Percentiles rank a stretch among this genome's conserved stretches.
Evolutionary conservation across 2,329 filamentous ascomycete genomes (phyloP).

Genomic region (Exophiala sp.): DNA sequence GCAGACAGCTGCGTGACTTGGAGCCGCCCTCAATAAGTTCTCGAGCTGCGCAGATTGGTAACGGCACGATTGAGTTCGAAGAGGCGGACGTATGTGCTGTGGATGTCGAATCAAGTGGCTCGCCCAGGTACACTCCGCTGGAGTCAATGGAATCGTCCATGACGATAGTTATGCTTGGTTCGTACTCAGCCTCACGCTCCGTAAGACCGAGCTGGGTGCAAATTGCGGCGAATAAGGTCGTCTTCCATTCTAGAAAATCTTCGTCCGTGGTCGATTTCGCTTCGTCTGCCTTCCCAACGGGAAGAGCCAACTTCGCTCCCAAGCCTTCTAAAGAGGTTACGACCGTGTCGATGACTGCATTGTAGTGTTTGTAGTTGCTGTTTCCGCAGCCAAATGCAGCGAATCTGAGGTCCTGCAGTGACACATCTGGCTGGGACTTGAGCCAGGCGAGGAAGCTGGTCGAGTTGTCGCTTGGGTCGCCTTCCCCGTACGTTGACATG

Average conservation of each 20-base stretch:
- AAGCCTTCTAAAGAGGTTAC: slow-evolving; percentile 20
- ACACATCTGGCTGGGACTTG: slow-evolving; percentile 22
- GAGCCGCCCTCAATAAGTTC: slow-evolving; percentile 9
- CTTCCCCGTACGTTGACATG: slow-evolving; percentile 39
- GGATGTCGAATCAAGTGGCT: neutral
- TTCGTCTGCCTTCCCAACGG: slow-evolving; percentile 40
- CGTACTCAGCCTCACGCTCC: slow-evolving; percentile 85
- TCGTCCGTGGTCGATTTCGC: slow-evolving; percentile 43
- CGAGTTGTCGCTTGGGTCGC: slow-evolving; percentile 40
- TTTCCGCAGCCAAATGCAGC: slow-evolving; percentile 46
- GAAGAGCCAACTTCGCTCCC: slow-evolving; percentile 30
- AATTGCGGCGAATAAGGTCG: slow-evolving; percentile 33
- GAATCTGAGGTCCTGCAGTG: slow-evolving; percentile 35
- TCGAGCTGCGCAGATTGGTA: neutral
- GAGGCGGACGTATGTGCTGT: neutral
- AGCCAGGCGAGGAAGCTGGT: slow-evolving; percentile 36
- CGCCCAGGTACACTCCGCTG: slow-evolving; percentile 26
- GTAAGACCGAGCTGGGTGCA: slow-evolving; percentile 63
- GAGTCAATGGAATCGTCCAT: slow-evolving; percentile 39
- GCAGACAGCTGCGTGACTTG: slow-evolving; percentile 37
- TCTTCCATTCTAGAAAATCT: slow-evolving; percentile 43
- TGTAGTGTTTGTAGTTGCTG: slow-evolving; percentile 53
- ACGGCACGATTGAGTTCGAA: neutral
- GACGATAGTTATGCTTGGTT: slow-evolving; percentile 72
- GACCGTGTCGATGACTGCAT: slow-evolving; percentile 40